Evolutionary conservation across 768 basidiomycete species (phyloP).

Genomic region (Coprinellus micaceus): DNA sequence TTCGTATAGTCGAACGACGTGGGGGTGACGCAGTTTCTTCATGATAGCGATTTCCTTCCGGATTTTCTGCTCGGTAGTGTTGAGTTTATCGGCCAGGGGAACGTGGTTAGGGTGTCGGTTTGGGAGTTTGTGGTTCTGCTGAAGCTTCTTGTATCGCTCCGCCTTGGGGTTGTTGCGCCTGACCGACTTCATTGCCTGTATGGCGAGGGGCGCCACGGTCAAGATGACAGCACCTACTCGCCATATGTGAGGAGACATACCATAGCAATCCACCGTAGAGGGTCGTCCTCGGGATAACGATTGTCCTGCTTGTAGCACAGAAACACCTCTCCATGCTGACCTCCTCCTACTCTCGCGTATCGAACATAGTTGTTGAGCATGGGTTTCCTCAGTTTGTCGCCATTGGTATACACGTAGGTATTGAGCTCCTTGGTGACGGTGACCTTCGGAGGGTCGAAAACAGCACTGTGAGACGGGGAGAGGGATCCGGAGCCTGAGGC

Average conservation of each 20-base stretch:
- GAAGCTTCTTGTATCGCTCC: conserved; percentile 38
- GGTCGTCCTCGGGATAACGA: conserved; percentile 39
- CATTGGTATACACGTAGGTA: conserved; percentile 35
- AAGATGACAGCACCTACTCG: background rate
- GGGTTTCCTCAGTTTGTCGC: conserved; percentile 17
- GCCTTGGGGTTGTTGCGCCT: conserved; percentile 68
- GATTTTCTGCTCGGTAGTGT: conserved; percentile 78
- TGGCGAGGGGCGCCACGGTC: background rate
- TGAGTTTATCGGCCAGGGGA: conserved; percentile 63
- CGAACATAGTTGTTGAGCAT: conserved; percentile 88
- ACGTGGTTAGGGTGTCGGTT: conserved; percentile 37
- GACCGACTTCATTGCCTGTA: conserved; percentile 80
- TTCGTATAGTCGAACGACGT: conserved; percentile 86
- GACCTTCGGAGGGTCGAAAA: conserved; percentile 38
- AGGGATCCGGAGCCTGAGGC: conserved; percentile 14
- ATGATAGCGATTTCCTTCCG: conserved; percentile 96
- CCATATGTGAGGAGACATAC: conserved; percentile 25
- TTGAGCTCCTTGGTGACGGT: conserved; percentile 50
- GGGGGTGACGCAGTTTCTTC: conserved; percentile 91
- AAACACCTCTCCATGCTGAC: conserved; percentile 89
- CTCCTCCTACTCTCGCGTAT: conserved; percentile 71
- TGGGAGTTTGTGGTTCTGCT: conserved; percentile 33
- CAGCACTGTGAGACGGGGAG: conserved; percentile 18
- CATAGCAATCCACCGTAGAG: conserved; percentile 42
- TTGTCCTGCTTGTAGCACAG: conserved; percentile 49